These are phyloP conservation scores for Ramicandelaber brevisporus DNA, from an alignment of 192 early-diverging fungal genomes.

Conservation along the genomic window DNA sequence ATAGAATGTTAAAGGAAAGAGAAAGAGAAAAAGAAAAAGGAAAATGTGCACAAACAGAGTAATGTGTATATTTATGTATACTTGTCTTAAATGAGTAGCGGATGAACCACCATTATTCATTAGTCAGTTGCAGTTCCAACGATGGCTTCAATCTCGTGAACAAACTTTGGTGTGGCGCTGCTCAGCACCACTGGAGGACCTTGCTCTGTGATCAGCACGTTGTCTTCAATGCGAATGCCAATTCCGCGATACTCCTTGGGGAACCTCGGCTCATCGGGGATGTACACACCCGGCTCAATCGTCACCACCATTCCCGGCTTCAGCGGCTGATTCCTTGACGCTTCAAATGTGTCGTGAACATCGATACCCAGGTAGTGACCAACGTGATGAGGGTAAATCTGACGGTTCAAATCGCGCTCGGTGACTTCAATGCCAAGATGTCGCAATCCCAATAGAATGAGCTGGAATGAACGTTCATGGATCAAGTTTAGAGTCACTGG, in stretches of 20 bases:
- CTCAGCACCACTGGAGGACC: constrained; percentile 39
- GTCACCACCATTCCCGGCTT: constrained; percentile 74
- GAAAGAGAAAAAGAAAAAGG: no score
- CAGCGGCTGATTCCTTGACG: constrained; percentile 42
- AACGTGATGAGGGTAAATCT: constrained; percentile 82
- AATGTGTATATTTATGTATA: no score
- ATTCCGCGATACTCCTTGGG: constrained; percentile 63
- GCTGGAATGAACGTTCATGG: constrained; percentile 41
- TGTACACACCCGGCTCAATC: constrained; percentile 85
- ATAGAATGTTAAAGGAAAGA: no score
- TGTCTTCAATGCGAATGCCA: constrained; percentile 90
- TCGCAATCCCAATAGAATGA: constrained; percentile 41
- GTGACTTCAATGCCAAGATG: constrained; percentile 36
- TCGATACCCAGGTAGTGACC: constrained; percentile 87
- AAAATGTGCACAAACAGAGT: no score
- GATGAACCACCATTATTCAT: no score
- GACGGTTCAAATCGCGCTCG: constrained; percentile 44
- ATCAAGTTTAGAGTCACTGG: constrained; percentile 70
- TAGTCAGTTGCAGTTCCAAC: no score
- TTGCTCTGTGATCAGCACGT: constrained; percentile 53
- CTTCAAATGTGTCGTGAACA: constrained; percentile 67
- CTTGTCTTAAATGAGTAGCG: no score
- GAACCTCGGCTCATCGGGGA: constrained; percentile 46
- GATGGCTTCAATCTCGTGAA: constrained; percentile 52
- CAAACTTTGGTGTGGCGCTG: constrained; percentile 52